Conservation (phyloP, 352 stramenopile genomes). For the Globisporangium carolinianum region DNA sequence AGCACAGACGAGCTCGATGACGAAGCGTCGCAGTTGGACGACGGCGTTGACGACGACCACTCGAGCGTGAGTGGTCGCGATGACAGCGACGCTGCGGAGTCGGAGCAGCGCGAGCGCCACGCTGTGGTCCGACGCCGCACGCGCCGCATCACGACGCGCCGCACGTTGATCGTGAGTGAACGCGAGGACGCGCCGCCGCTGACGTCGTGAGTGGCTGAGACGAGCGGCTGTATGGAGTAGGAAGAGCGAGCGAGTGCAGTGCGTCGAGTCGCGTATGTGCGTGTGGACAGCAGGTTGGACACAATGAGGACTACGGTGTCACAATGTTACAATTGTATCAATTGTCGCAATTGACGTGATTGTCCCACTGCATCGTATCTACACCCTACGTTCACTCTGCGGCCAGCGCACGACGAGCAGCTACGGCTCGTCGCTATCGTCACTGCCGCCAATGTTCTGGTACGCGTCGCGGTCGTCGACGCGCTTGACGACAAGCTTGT, state of each 20-base stretch:
- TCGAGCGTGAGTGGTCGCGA: background rate
- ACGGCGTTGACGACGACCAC: background rate
- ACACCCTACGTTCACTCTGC: background rate
- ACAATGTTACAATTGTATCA: background rate
- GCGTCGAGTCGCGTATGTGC: background rate
- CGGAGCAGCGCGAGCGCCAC: background rate
- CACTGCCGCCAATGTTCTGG: constrained; percentile 14
- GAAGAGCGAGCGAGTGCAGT: background rate
- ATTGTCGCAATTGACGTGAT: background rate
- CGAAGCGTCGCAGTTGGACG: background rate
- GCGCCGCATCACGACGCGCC: background rate
- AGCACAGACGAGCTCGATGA: background rate
- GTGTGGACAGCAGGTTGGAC: background rate
- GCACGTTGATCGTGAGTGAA: background rate
- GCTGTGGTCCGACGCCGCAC: background rate
- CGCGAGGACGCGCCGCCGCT: background rate
- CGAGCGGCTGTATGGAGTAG: background rate
- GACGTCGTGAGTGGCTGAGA: background rate
- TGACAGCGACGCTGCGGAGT: background rate
- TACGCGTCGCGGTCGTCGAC: constrained; percentile 19
- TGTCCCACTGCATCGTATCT: background rate
- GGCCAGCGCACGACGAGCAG: background rate
- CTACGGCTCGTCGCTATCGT: constrained; percentile 11
- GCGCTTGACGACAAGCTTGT: constrained; percentile 81
- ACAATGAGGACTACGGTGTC: background rate